Base-by-base conservation (phyloP, 1,284 basidiomycete genomes). In the Mycena citricolor region DNA sequence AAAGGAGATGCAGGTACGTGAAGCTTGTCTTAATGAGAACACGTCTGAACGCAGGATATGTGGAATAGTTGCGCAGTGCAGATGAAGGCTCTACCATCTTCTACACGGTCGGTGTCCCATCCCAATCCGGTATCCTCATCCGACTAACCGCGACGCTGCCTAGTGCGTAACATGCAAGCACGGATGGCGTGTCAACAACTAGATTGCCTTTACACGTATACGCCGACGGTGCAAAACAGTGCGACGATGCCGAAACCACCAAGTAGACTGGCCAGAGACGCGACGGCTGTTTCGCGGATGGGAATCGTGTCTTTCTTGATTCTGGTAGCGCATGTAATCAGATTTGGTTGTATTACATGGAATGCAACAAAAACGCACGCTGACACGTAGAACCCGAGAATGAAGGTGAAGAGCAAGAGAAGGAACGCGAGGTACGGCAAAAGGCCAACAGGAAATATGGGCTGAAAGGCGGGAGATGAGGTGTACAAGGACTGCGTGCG, bases 61-160 rank as follows among this genome's bases (percentile, higher is more conserved):
- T 55, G 61, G 43, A 58, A 59, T 69, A 93, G 83, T 71, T 93
- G 58, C 79, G 91, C 42, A 89, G 89, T 55, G 91, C 90, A 23
- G 91, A 94, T 65, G 91, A 94, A 71, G 91, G 90, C 2, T 89
- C 89, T 24, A 94, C 91, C 5, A 84, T 93, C 54, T 77, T 89
- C 59, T 88, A 86, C 59, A 85, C 79, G 7, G 84, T 86, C 58
- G 49, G 80, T 69, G 26, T 44, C 24, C 24, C 19, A 14, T 13
- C 4, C 13, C 25, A 19, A 32, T 16, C 35, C 30, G 24, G 19
- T 41, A 41, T 44, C 49, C 29, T 16, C 32, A 26, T 22, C 24
- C 36, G 25, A 32, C 10, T 31, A 36, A 44, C 47, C 33, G 44
- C 28, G 39, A 25, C 17, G 32, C 34, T 35, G 32, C 42, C 41